phyloP scores from a whole-genome alignment of 345 rosid species.

The Linum usitatissimum region DNA sequence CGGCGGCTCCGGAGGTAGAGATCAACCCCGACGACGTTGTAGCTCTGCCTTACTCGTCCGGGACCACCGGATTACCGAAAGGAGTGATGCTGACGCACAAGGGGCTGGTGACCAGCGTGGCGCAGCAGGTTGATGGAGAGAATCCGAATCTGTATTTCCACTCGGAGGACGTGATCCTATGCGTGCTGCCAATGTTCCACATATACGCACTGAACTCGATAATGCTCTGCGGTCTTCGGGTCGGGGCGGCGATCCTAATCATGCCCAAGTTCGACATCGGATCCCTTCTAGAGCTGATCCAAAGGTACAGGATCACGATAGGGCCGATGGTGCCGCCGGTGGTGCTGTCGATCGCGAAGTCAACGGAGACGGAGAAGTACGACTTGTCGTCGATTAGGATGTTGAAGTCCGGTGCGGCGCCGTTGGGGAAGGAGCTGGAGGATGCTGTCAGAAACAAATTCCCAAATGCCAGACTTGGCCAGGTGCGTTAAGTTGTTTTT shows the following conservation, averaged over 20 bases:
- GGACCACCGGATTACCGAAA: conserved; percentile 88
- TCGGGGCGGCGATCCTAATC: conserved; percentile 67
- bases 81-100: conserved; percentile 92
- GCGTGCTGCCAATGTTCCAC: conserved; percentile 74
- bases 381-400: conserved; percentile 61
- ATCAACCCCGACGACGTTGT: conserved; percentile 59
- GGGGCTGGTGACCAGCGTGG: conserved; percentile 65
- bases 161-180: conserved; percentile 59
- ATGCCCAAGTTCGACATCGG: conserved; percentile 73
- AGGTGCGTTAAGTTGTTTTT: conserved; percentile 31
- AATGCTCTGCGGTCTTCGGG: conserved; percentile 64
- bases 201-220: conserved; percentile 63
- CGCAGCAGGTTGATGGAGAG: conserved; percentile 91
- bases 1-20: conserved; percentile 21
- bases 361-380: conserved; percentile 42
- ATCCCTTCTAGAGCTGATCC: conserved; percentile 40
- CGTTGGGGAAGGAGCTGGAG: conserved; percentile 87
- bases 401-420: conserved; percentile 76
- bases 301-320: conserved; percentile 56
- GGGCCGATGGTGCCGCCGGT: conserved; percentile 83
- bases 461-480: conserved; percentile 74
- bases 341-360: conserved; percentile 56
- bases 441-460: conserved; percentile 57
- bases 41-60: conserved; percentile 88
- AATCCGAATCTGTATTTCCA: conserved; percentile 73